Base-by-base conservation (phyloP, 306 rosid species). In the Dalbergia cultrata region DNA sequence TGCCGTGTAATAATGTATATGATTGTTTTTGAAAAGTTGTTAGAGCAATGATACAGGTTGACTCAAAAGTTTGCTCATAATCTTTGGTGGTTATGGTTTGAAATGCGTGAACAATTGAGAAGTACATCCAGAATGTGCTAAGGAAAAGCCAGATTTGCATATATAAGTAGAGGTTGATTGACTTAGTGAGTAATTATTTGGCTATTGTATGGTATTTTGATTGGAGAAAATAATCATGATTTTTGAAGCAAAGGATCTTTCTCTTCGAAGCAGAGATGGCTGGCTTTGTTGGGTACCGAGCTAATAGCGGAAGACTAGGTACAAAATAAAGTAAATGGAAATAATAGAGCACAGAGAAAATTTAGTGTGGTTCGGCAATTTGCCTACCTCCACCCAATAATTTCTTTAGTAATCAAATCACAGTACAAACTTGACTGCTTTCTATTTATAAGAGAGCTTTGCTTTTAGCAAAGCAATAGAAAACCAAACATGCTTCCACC, bases 91-190 rank as follows among this genome's bases (percentile, higher is more conserved):
- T 79, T 69, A 66, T 50, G 8, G 44, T 49, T 58, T 58, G 62
- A 59, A 52, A 74, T 63, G 39, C 66, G 54, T 79, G 71, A 52
- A 62, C 59, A 61, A 19, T 31, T 62, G 63, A 41, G 63, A 50
- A 66, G 54, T 60, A 19, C 13, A 1, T 44, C 19, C 11, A 76
- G 75, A 78, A 67, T 34, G 43, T 68, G 73, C 43, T 50, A 58
- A 17, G 61, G 67, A 62, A 62, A 52, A 26, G 77, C 37, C 62
- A 69, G 33, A 61, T 50, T 37, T 61, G 50, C n/a, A 16, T 63
- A n/a, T 52, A 56, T 60, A 53, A 22, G 54, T 44, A 70, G 78
- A 41, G 54, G 66, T 60, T 26, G 52, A 21, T 70, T 41, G 45
- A 64, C 56, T n/a, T 76, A 17, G 52, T 64, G 49, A 65, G 66